Percentiles rank a stretch among this genome's conserved stretches.
These are phyloP conservation scores for Cynara cardunculus DNA, from an alignment of 129 eudicot genomes.

Conservation along the genomic window DNA sequence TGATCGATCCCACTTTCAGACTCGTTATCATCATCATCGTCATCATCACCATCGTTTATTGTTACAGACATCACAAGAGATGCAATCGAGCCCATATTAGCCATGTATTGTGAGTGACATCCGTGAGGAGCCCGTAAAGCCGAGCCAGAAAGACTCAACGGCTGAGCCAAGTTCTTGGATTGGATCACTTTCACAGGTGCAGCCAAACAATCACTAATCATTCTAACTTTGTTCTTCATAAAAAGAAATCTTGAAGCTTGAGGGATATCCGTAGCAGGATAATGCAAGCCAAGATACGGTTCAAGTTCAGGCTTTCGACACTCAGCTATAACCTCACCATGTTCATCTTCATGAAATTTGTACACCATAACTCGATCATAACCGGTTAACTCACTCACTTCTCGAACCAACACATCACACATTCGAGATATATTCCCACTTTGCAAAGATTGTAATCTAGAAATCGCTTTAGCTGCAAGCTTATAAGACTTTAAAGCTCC, in stretches of 20 bases:
- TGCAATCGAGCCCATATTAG: constrained; percentile 81
- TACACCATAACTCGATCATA: constrained; percentile 93
- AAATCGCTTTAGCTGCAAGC: constrained; percentile 78
- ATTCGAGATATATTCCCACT: constrained; percentile 66
- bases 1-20: constrained; percentile 37
- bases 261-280: constrained; percentile 91
- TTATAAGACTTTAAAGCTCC: constrained; percentile 80
- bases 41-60: constrained; percentile 61
- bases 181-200: constrained; percentile 64
- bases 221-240: constrained; percentile 78
- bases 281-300: constrained; percentile 85
- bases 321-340: constrained; percentile 86
- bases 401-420: constrained; percentile 77
- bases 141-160: constrained; percentile 74
- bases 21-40: constrained; percentile 52
- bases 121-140: constrained; percentile 82
- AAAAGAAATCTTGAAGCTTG: constrained; percentile 90
- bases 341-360: constrained; percentile 88
- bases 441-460: constrained; percentile 66
- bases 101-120: constrained; percentile 84
- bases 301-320: constrained; percentile 50
- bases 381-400: constrained; percentile 71
- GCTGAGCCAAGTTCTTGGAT: constrained; percentile 51
- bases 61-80: constrained; percentile 80
- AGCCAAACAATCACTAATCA: constrained; percentile 85